Evolutionary conservation across 192 early-diverging fungal species (phyloP), one percentile per base, ranked within the genome.

Genomic region (Podila epicladia): DNA sequence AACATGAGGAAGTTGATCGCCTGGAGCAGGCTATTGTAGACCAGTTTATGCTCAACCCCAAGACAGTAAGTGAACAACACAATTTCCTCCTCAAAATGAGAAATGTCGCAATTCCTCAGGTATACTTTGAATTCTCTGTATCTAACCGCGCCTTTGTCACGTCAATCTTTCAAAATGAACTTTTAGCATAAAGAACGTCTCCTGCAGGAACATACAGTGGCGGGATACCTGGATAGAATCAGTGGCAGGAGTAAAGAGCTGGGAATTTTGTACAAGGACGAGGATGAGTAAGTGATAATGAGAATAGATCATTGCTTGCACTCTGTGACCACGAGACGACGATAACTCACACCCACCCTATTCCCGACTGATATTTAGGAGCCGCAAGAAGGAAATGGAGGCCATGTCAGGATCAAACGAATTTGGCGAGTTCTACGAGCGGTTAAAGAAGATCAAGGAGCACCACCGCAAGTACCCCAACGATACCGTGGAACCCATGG

Each of bases 1-100:
- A 90, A 26, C 92, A 97, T 76, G 97, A 99, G 86, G 94, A 96
- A 73, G 90, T 96, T 65, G 97, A 99, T 85, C 91, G 95, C 33
- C 72, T 97, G n/a, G 95, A 98, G 79, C 87, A 94, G 71, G 95
- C 94, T 0, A 89, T 93, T 31, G 95, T 96, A 12, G 87, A 92
- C 71, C 91, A 95, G 75, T 91, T 95, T 75, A 86, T 94, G 71
- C 82, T 88, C 29, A 87, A 94, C 58, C 86, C 93, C 53, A 93
- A 93, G 70, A 91, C 89, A 70, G 89, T 90, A 72, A 9, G 82
- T 74, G 49, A 37, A 3, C 6, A 33, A 3, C 9, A 17, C 5
- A 62, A n/a, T n/a, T 62, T 62, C 31, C 11, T 20, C 13, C 15
- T 2, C 17, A 64, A 5, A 3, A 37, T 37, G 35, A 45, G 41